Base-by-base conservation (phyloP, 345 rosid genomes). In the Aethionema arabicum region DNA sequence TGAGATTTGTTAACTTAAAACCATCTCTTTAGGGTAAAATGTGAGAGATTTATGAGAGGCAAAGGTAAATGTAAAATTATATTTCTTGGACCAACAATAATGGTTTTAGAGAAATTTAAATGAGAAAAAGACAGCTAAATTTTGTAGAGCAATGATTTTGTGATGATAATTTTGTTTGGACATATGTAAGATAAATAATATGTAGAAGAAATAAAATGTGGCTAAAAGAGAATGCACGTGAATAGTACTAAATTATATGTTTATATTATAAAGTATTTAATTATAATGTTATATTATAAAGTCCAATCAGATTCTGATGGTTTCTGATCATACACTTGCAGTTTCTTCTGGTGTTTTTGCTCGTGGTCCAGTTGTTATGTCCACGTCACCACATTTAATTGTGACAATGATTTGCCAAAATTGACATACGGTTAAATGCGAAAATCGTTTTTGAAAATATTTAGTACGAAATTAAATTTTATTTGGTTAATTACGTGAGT, bases 311-410 rank as follows among this genome's bases (percentile, higher is more conserved):
- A 49, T 56, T 62, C 65, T 70, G 69, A 43, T 48, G 45, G 32
- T 63, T 63, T 63, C n/a, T 10, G 48, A 57, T 62, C 53, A 44
- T 12, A 68, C 48, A 60, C 55, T 60, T 66, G 46, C 52, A 60
- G 66, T 52, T 45, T 61, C 67, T 37, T 37, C 40, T 59, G 67
- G 5, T 60, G 27, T 45, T 29, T 35, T 16, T 38, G 53, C 73
- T 63, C 65, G 48, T 70, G 69, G 55, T 56, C 74, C 59, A 56
- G 40, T 56, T 70, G 74, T 63, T 21, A 48, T 52, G 40, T 40
- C 64, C 69, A 70, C 58, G 33, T 63, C 69, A 62, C 12, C 27
- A 44, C 60, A 50, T 39, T 63, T 55, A 2, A 15, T 56, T 47
- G 13, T 41, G 8, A 35, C 3, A 35, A 35, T 35, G 7, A 35